Conservation (phyloP, 1,284 basidiomycete species). For the Takashimella tepidaria region DNA sequence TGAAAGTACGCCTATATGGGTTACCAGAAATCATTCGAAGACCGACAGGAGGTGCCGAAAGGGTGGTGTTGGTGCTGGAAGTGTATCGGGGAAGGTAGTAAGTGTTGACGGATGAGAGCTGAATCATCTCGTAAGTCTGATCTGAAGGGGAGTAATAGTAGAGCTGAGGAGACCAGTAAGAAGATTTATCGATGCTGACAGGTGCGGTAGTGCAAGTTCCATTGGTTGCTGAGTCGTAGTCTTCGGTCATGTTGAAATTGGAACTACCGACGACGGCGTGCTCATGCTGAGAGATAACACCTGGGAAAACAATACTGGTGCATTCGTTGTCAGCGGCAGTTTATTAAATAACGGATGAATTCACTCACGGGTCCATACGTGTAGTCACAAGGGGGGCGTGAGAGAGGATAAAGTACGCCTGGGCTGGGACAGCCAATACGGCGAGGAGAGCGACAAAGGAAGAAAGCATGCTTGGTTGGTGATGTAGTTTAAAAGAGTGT, state of each 20-base stretch:
- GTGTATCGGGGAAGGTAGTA: constrained; percentile 41
- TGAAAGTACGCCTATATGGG: constrained; percentile 22
- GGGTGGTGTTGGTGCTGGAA: not conserved
- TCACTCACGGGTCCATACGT: constrained; percentile 41
- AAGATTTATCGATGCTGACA: constrained; percentile 47
- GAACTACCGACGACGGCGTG: constrained; percentile 36
- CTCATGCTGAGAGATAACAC: constrained; percentile 32
- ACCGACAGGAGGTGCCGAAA: constrained; percentile 37
- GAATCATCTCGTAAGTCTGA: constrained; percentile 36
- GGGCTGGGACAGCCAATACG: constrained; percentile 20
- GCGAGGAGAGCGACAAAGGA: not conserved
- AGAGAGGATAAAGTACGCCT: constrained; percentile 42
- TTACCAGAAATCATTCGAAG: constrained; percentile 50
- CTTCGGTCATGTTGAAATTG: constrained; percentile 34
- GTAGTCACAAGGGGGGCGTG: constrained; percentile 37
- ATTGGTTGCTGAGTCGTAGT: constrained; percentile 30
- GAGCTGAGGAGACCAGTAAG: constrained; percentile 51
- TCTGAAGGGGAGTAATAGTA: constrained; percentile 43
- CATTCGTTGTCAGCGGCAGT: not conserved
- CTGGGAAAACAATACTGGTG: constrained; percentile 36
- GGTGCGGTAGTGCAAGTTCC: constrained; percentile 46
- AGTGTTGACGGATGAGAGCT: constrained; percentile 30
- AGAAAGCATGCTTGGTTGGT: not conserved
- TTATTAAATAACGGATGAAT: not conserved
- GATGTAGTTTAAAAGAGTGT: not conserved